Conservation (phyloP, 208 protist species). For the Acanthamoeba rhysodes region DNA sequence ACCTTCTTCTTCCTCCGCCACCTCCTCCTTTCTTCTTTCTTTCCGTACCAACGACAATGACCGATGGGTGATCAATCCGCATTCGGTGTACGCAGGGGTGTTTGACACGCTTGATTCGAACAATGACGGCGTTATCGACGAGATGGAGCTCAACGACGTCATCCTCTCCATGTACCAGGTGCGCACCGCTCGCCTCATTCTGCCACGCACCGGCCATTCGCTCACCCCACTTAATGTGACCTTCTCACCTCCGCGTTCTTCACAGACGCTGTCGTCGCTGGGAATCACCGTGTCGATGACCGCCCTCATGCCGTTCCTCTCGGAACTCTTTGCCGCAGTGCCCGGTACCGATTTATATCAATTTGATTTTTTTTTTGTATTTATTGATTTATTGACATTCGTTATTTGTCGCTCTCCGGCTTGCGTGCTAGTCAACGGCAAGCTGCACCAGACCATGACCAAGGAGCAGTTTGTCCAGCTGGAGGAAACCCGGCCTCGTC, state of each 20-base stretch:
- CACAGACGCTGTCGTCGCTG: not conserved
- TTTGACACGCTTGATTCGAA: conserved; percentile 1
- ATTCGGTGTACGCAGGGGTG: not conserved
- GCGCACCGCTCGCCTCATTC: too few relatives aligned
- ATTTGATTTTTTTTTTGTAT: too few relatives aligned
- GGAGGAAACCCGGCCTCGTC: not conserved
- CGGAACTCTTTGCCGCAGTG: not conserved
- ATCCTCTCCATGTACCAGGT: conserved; percentile 48
- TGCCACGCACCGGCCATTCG: not conserved
- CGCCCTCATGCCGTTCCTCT: not conserved
- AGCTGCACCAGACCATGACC: conserved; percentile 41
- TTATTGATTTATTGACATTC: too few relatives aligned
- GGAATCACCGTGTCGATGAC: not conserved
- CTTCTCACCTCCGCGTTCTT: not conserved
- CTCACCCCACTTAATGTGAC: not conserved
- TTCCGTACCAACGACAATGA: too few relatives aligned
- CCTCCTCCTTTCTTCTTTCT: too few relatives aligned
- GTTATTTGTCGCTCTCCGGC: too few relatives aligned
- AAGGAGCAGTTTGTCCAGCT: conserved; percentile 7
- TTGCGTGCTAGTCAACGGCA: not conserved
- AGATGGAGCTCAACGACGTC: conserved; percentile 35
- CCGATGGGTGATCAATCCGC: too few relatives aligned
- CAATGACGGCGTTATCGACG: conserved; percentile 7
- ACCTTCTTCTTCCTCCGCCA: too few relatives aligned
- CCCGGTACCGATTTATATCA: not conserved